phyloP scores from a whole-genome alignment of 257 asterid genomes.

The Solanum piurae region DNA sequence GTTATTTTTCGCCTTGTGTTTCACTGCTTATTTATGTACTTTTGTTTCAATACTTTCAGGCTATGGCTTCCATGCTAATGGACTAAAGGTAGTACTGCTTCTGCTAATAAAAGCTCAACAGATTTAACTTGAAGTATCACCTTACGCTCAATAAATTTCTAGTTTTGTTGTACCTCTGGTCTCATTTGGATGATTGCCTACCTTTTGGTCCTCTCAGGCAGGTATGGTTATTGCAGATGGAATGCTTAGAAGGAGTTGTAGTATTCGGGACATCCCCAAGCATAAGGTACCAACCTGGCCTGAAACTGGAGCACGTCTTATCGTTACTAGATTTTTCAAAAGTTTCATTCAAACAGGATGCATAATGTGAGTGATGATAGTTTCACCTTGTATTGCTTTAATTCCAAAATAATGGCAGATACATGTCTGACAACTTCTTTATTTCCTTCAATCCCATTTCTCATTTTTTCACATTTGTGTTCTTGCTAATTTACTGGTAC shows the following conservation, averaged over 20 bases:
- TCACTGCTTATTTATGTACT: background rate
- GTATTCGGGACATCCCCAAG: conserved; percentile 28
- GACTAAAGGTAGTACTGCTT: conserved; percentile 38
- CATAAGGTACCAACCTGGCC: conserved; percentile 71
- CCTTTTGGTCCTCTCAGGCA: conserved; percentile 30
- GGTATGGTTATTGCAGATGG: conserved; percentile 52
- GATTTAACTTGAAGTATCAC: conserved; percentile 13
- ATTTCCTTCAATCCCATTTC: background rate
- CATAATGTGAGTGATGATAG: conserved; percentile 46
- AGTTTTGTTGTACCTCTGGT: background rate
- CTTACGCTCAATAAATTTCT: background rate
- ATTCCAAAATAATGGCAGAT: background rate
- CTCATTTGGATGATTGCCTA: background rate
- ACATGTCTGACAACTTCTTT: background rate
- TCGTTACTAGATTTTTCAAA: conserved; percentile 51
- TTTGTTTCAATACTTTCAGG: conserved; percentile 22
- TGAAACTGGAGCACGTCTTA: conserved; percentile 63
- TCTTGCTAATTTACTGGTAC: background rate
- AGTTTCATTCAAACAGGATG: conserved; percentile 49
- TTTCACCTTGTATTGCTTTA: background rate
- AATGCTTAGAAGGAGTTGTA: conserved; percentile 25
- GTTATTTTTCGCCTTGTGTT: background rate
- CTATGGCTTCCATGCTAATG: conserved; percentile 63
- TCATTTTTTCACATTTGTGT: too few species aligned
- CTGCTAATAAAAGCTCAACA: conserved; percentile 12